Base-by-base conservation (phyloP, 192 early-diverging fungal genomes). In the Backusella luteola region DNA sequence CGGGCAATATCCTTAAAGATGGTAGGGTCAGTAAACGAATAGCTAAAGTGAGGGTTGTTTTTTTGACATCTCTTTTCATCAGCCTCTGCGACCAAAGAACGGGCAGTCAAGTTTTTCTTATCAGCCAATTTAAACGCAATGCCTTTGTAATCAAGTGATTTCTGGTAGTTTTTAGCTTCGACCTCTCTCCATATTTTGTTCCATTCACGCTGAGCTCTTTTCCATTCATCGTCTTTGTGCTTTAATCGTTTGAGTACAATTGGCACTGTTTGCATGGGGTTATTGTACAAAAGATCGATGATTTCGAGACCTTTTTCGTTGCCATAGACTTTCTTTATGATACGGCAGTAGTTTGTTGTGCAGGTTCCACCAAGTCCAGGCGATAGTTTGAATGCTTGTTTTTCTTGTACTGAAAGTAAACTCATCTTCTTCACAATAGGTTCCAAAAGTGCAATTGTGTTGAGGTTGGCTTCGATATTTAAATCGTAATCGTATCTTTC, bases 191-290 rank as follows among this genome's bases (percentile, higher is more conserved):
- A 99, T 26, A 97, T 90, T 82, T 97, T 69, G 49, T 69, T 52
- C 46, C 41, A 69, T 14, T 52, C 69, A 81, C 91, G 87, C 83
- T 93, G 92, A 19, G 93, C 83, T 21, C 91, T 80, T 77, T 94
- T 94, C 96, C 96, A 99, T 80, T 98, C 97, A 79, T 99, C 97
- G 79, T 98, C 97, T 81, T 98, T 99, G 76, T 98, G 98, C 85
- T 96, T 96, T 29, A 99, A 85, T 21, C 98, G 91, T 80, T 92
- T 95, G 29, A 99, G 84, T 67, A 98, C 93, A 17, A 98, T 90
- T 0, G 98, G 98, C 6, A 98, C 92, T 3, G 96, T 93, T 7
- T 92, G 90, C 0, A 91, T 89, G 3, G 97, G 97, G 78, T 95
- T 95, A 46, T 92, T 90, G 79, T 98, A 95, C 77, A 99, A 86